Evolutionary conservation across 768 basidiomycete genomes (phyloP), one percentile per base, ranked within the genome.

Genomic region (Megacollybia marginata): DNA sequence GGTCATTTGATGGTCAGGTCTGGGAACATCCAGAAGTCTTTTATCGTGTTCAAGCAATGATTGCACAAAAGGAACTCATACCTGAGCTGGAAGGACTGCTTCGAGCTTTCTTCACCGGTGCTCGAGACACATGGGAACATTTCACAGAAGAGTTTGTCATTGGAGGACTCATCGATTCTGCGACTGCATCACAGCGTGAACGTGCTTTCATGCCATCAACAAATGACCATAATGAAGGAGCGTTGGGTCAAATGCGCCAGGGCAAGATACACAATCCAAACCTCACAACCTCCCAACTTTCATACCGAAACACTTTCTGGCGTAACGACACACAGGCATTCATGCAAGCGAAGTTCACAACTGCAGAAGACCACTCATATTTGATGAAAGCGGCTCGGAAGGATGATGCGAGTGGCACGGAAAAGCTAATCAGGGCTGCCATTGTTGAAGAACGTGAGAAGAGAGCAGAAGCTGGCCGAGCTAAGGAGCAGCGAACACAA

Each of bases 21-120:
- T 57, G 57, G 52, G 46, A 50, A 9, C 42, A 50, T 19, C 52
- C 57, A 5, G 47, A 52, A 7, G 50, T 42, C 0, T 47, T 67
- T 19, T 53, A 52, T 34, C 49, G 50, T 6, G 49, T 62, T 33
- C 54, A 51, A 20, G 20, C 33, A 16, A 16, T 48, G 5, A 36
- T 44, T 18, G n/a, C n/a, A 23, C 10, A 44, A n/a, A 12, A 48
- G 2, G 38, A 47, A 13, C 9, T 11, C 0, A 48, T 65, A 4
- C 56, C 57, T 15, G 44, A 60, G 44, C 38, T 66, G 5, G n/a
- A 53, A 35, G 35, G 28, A 9, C 20, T 48, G 5, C 48, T 65
- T 8, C 43, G 59, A 19, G 57, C 57, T 19, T 66, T 65, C 46
- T 59, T 63, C 12, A 19, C 50, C 23, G 65, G 64, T 2, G 58